Base-by-base conservation (phyloP, 495 filamentous ascomycete species). In the Pyrenopolyporus hunteri region DNA sequence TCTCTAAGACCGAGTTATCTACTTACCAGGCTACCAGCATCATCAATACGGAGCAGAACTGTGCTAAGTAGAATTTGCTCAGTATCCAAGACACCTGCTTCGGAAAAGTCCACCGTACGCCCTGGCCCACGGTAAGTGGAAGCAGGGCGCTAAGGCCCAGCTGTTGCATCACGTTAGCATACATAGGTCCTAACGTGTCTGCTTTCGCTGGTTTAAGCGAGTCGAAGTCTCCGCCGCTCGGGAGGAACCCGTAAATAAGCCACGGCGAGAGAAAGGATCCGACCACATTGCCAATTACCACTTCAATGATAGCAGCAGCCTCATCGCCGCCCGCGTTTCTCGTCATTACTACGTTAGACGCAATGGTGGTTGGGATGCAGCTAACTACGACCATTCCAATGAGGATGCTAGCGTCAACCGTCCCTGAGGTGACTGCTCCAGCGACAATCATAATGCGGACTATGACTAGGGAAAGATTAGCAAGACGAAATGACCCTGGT, bases 281-380 rank as follows among this genome's bases (percentile, higher is more conserved):
- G 10, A 80, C 61, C 13, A 82, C 59, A 70, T 83, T 84, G n/a
- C 80, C 82, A 39, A 84, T 67, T 42, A 84, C 63, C 1, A 84
- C 82, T 63, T 82, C 80, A 16, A 82, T 80, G 19, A 83, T 66
- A 19, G 82, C 80, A 2, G 81, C 81, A 9, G 81, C 80, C 64
- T 84, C 82, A 53, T 83, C 82, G 4, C 82, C 80, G 3, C 82
- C 80, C 4, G 81, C 77, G 11, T 79, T 73, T 19, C 79, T 71
- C 26, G 81, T 83, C 81, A 83, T 84, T 3, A 84, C 80, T 28
- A 84, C 80, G 68, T 84, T 84, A 53, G 80, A 83, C 4, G 82
- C 82, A 49, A 84, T 80, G 4, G 81, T 84, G 5, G 82, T 84
- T 7, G 80, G 82, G n/a, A 83, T 82, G 63, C 80, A 83, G n/a